Evolutionary conservation across 345 rosid genomes (phyloP).

Genomic region (Bruguiera sexangula): DNA sequence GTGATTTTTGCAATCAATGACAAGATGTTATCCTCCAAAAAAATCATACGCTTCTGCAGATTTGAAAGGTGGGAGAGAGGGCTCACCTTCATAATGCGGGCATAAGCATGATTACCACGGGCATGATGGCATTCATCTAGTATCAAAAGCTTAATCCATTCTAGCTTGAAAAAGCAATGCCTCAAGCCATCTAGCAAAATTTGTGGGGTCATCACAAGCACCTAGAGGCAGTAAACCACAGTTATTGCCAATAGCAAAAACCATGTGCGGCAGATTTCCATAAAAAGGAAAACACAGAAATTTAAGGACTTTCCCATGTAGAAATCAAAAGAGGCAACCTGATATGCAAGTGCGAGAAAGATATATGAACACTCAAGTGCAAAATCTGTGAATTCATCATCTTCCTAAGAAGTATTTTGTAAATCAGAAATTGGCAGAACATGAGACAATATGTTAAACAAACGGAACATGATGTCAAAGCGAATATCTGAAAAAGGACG

Average conservation of each 20-base stretch:
- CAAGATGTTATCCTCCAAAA: not conserved
- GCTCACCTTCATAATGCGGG: slow-evolving; percentile 76
- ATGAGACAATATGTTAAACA: not conserved
- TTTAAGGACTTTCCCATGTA: not conserved
- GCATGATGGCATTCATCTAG: slow-evolving; percentile 96
- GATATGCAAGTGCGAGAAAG: too few relatives aligned
- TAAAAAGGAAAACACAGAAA: not conserved
- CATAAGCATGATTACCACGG: slow-evolving; percentile 62
- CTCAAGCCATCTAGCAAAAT: slow-evolving; percentile 71
- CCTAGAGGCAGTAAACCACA: slow-evolving; percentile 37
- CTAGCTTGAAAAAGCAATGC: slow-evolving; percentile 50
- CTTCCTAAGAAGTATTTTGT: too few relatives aligned
- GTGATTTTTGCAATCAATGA: too few relatives aligned
- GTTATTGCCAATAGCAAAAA: not conserved
- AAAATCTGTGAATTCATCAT: too few relatives aligned
- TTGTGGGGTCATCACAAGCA: slow-evolving; percentile 92
- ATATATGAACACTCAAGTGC: too few relatives aligned
- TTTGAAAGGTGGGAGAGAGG: not conserved
- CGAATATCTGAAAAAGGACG: too few relatives aligned
- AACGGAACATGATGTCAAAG: not conserved
- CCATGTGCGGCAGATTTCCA: not conserved
- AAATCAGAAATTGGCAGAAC: too few relatives aligned
- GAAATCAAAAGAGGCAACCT: too few relatives aligned
- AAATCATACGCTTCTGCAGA: too few relatives aligned
- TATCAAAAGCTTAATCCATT: slow-evolving; percentile 65